These are phyloP conservation scores for Sordariomycetes sp. DNA, from an alignment of 2,329 filamentous ascomycete genomes.

Conservation along the genomic window DNA sequence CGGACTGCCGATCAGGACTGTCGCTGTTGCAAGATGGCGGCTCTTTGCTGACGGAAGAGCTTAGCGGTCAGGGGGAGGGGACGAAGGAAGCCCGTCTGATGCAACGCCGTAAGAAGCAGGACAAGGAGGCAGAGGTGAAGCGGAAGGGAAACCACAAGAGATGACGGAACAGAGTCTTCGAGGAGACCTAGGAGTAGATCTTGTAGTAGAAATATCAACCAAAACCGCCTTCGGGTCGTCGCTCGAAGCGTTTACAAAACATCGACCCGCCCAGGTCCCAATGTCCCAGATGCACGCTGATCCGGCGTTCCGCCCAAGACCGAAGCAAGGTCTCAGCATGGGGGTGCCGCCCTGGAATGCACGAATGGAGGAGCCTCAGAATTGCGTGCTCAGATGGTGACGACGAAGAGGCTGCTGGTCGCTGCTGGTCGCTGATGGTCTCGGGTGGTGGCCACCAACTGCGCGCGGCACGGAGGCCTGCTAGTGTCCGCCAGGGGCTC, in stretches of 20 bases:
- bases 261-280: neutral
- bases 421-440: neutral
- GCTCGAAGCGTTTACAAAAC: neutral
- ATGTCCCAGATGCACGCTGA: neutral
- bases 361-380: neutral
- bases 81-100: too few relatives aligned
- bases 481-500: neutral
- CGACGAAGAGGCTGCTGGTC: neutral
- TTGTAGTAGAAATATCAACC: neutral
- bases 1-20: too few relatives aligned
- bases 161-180: too few relatives aligned
- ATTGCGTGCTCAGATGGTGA: conserved; percentile 4
- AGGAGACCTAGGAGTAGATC: neutral
- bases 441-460: neutral
- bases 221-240: neutral
- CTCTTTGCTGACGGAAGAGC: too few relatives aligned
- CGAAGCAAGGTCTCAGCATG: neutral
- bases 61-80: too few relatives aligned
- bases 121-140: too few relatives aligned
- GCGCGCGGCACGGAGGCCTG: neutral
- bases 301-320: neutral
- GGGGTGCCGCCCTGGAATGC: neutral
- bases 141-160: too few relatives aligned
- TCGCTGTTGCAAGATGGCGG: too few relatives aligned
- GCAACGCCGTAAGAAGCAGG: too few relatives aligned